Evolutionary conservation across 345 rosid genomes (phyloP).

Genomic region (Brassica incana): DNA sequence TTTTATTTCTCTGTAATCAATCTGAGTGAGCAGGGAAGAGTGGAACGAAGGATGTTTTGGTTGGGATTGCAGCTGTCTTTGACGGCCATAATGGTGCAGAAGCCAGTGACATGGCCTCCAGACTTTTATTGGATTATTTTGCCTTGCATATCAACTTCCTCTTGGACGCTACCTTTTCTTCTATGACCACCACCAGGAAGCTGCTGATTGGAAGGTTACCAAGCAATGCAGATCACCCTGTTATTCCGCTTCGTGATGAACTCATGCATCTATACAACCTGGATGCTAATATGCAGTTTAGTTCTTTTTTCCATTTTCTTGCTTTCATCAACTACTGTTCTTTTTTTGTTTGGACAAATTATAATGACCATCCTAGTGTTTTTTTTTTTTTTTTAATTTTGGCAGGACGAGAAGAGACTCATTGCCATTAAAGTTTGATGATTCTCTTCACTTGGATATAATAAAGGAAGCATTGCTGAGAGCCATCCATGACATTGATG

Average conservation of each 20-base stretch:
- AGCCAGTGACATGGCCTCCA: constrained; percentile 97
- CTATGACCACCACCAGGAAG: constrained; percentile 44
- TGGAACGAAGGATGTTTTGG: constrained; percentile 65
- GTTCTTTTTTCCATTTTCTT: not conserved
- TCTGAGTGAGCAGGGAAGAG: constrained; percentile 49
- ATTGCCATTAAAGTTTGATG: constrained; percentile 48
- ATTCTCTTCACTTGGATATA: constrained; percentile 74
- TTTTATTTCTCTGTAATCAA: not conserved
- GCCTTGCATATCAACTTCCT: constrained; percentile 86
- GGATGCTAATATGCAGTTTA: constrained; percentile 56
- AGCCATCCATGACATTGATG: constrained; percentile 87
- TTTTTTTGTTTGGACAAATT: too few relatives aligned
- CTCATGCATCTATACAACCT: constrained; percentile 46
- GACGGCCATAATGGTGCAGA: constrained; percentile 98
- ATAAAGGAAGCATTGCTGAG: constrained; percentile 84
- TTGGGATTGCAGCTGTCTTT: constrained; percentile 83
- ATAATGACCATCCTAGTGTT: too few relatives aligned
- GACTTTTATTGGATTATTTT: constrained; percentile 80
- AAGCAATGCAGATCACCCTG: constrained; percentile 46
- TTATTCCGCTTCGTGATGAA: constrained; percentile 50
- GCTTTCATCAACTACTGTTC: not conserved
- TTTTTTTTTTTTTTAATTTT: too few relatives aligned
- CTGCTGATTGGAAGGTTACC: constrained; percentile 52
- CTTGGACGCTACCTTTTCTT: constrained; percentile 73
- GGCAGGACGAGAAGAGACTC: constrained; percentile 34